Evolutionary conservation across 768 basidiomycete genomes (phyloP).

Genomic region (Suillus subluteus): DNA sequence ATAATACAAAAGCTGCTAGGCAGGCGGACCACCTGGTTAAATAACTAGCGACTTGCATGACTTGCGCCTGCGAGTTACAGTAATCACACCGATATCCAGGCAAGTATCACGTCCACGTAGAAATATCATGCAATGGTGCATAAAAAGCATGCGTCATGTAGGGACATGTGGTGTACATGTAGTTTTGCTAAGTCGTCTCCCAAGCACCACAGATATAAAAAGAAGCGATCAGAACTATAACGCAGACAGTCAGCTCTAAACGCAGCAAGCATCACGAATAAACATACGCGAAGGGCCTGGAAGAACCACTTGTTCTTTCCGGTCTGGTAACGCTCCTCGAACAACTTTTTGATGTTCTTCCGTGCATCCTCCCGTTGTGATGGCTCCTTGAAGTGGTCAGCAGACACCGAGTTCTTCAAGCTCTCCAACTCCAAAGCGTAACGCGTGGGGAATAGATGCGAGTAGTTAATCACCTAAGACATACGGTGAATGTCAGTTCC

Average conservation of each 20-base stretch:
- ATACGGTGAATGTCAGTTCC: conserved; percentile 2
- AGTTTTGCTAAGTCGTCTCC: conserved; percentile 34
- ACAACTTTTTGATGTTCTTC: conserved; percentile 93
- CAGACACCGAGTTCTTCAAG: conserved; percentile 81
- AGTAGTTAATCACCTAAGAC: conserved; percentile 89
- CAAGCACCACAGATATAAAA: conserved; percentile 17
- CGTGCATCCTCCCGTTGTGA: conserved; percentile 93
- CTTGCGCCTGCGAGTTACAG: not conserved
- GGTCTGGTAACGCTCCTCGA: conserved; percentile 91
- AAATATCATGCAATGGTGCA: conserved; percentile 21
- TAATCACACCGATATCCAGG: not conserved
- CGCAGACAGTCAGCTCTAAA: conserved; percentile 13
- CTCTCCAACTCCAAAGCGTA: conserved; percentile 96
- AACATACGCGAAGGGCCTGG: conserved; percentile 75
- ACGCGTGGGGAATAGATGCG: conserved; percentile 98
- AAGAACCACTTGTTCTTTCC: conserved; percentile 99
- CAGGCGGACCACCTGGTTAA: not conserved
- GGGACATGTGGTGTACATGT: conserved; percentile 42
- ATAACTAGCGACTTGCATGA: not conserved
- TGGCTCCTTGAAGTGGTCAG: conserved; percentile 97
- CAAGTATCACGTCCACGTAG: not conserved
- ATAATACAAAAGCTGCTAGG: not conserved
- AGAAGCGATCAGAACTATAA: conserved; percentile 39
- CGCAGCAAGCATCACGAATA: not conserved
- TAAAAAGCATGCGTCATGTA: conserved; percentile 31